Evolutionary conservation across 495 filamentous ascomycete species (phyloP).

Genomic region (Trichocladium uniseriatum): DNA sequence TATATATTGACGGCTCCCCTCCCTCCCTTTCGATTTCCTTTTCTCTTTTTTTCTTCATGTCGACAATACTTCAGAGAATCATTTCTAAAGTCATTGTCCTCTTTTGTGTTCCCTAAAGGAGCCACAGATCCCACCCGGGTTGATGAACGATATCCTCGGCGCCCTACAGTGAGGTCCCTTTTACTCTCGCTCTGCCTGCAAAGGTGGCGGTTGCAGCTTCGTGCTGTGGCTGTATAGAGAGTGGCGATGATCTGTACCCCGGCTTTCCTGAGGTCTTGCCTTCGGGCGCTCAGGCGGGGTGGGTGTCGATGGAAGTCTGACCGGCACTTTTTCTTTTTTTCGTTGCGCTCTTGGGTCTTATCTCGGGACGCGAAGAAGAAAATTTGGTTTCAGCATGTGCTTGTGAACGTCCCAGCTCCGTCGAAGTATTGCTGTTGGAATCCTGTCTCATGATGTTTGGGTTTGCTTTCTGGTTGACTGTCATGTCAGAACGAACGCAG

Average conservation of each 20-base stretch:
- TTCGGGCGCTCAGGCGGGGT: conserved; percentile 47
- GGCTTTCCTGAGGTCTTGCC: conserved; percentile 38
- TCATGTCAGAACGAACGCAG: too few species aligned
- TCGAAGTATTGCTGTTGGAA: too few species aligned
- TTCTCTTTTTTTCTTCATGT: conserved; percentile 38
- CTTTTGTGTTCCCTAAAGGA: conserved; percentile 68
- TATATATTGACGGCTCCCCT: conserved; percentile 25
- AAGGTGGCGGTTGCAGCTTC: conserved; percentile 36
- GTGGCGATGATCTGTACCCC: conserved; percentile 58
- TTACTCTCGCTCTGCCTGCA: conserved; percentile 44
- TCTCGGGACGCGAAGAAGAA: conserved; percentile 38
- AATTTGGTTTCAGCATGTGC: background rate
- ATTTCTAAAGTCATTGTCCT: conserved; percentile 83
- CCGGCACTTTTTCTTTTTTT: conserved; percentile 43
- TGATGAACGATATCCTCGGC: conserved; percentile 52
- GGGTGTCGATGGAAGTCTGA: conserved; percentile 57
- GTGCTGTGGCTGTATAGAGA: conserved; percentile 42
- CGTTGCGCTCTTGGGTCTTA: conserved; percentile 34
- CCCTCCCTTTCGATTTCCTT: conserved; percentile 19
- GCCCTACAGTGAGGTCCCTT: conserved; percentile 47
- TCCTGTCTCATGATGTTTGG: too few species aligned
- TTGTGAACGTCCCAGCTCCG: too few species aligned
- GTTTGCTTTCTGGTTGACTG: too few species aligned
- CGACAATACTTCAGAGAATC: conserved; percentile 75
- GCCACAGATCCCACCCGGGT: conserved; percentile 55